Base-by-base conservation (phyloP, 2,329 filamentous ascomycete genomes). In the Cyphellophora attinorum region DNA sequence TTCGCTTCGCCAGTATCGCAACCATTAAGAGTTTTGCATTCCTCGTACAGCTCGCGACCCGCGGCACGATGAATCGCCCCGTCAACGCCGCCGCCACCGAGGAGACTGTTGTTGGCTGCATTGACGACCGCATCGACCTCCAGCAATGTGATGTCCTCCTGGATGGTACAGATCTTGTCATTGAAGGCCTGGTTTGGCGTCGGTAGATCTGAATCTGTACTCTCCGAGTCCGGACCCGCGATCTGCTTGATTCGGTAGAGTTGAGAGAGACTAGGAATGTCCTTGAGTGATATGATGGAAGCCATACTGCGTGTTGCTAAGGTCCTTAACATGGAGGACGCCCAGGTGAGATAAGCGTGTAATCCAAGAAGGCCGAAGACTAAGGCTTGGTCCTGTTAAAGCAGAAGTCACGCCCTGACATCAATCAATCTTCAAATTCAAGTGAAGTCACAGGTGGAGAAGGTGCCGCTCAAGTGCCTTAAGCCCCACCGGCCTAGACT, bases 61-160 rank as follows among this genome's bases (percentile, higher is more conserved):
- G 91, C 89, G 27, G 81, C 85, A 18, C 70, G 60, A 56, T 96
- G 91, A 49, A 96, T 95, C 17, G 86, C 82, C 27, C 81, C 82
- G 52, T 88, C 81, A 11, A 96, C 86, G 21, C 91, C 91, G n/a
- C 86, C 85, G 34, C 91, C 91, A 35, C 88, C 86, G 0, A 82
- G 68, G 1, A 96, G 74, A 2, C 70, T 71, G 6, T 60, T 61
- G 57, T 96, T 96, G 29, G 91, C 89, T 1, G 91, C 89, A 56
- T 96, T 96, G 56, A 96, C 88, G 48, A 95, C 91, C 44, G 81
- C 81, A 52, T 86, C 84, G 29, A 86, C 70, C 19, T 69, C 56
- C 3, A 96, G 73, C 11, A 68, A 76, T 11, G 88, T 95, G 57
- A 96, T 93, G 57, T 94, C 85, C 47, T 76, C 74, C 37, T 74